Evolutionary conservation across 345 rosid genomes (phyloP).

Genomic region (Kernera saxatilis): DNA sequence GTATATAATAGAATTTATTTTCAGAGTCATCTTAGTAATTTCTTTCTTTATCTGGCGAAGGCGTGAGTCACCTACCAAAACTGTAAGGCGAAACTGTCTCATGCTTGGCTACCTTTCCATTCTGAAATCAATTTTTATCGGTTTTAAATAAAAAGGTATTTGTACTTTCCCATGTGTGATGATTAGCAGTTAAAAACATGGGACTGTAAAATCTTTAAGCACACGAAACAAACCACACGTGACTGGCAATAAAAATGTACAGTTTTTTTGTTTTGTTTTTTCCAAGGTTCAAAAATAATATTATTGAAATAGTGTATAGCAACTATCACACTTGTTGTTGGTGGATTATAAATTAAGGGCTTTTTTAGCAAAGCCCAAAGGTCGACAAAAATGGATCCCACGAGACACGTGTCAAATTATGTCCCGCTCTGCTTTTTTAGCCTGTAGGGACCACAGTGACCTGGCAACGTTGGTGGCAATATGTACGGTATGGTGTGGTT

Average conservation of each 20-base stretch:
- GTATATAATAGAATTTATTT: neutral
- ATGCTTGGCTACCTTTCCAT: neutral
- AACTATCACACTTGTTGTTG: too few species aligned
- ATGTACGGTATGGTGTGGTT: too few species aligned
- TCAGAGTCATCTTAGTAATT: neutral
- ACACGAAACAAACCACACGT: neutral
- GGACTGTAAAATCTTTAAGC: neutral
- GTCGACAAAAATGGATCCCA: too few species aligned
- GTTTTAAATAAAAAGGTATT: neutral
- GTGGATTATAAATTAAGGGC: too few species aligned
- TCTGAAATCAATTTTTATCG: neutral
- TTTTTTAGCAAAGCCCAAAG: too few species aligned
- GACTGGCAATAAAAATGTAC: neutral
- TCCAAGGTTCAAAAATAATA: too few species aligned
- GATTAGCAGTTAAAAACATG: neutral
- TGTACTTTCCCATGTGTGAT: neutral
- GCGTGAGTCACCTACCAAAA: neutral
- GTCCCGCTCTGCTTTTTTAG: too few species aligned
- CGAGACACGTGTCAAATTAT: too few species aligned
- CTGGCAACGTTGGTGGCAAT: too few species aligned
- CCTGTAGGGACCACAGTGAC: too few species aligned
- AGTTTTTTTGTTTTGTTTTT: too few species aligned
- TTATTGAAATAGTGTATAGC: too few species aligned
- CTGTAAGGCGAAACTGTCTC: neutral
- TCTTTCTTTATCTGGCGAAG: neutral